Evolutionary conservation across 371 early-diverging fungal species (phyloP), one percentile per base, ranked within the genome.

Genomic region (Syncephalastrum monosporum): DNA sequence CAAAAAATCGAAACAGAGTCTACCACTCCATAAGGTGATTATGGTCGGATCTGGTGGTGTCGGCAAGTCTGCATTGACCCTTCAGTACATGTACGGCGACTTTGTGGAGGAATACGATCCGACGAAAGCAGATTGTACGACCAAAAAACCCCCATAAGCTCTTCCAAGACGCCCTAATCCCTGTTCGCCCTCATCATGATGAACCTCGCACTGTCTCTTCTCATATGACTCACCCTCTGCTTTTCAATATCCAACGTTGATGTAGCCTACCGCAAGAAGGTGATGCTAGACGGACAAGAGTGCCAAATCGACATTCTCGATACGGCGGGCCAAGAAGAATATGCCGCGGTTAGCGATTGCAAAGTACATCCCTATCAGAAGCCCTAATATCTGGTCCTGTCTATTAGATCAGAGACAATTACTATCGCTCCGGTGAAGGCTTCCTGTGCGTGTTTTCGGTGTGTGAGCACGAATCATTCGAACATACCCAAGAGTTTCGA

Each of bases 71-170:
- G 91, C 92, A 7, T 70, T 94, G 58, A 92, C 93, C 0, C 77
- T 94, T 38, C 91, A 91, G 69, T 92, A 86, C 82, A 86, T 92
- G 90, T 92, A 91, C 58, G 91, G 91, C 55, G 91, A 94, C 77
- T 94, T 94, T 78, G 89, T 91, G 54, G 93, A 94, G 75, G 91
- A 91, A 71, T 94, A 94, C 74, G 94, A 94, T 64, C 94, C 94
- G 21, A 94, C 94, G 17, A 92, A 92, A 67, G 94, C 92, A 52
- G 94, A 94, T 67, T 73, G 73, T 73, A 65, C 48, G 66, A 33
- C 45, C 19, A 42, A 16, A 17, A 42, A 5, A 23, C 16, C 42
- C 43, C 14, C 43, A 17, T 53, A n/a, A 6, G 19, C 4, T 19
- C 41, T 50, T n/a, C 5, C 19, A 45, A 38, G 13, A 3, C 33